phyloP scores from a whole-genome alignment of 805 yeast species.

The Candida boleticola region DNA sequence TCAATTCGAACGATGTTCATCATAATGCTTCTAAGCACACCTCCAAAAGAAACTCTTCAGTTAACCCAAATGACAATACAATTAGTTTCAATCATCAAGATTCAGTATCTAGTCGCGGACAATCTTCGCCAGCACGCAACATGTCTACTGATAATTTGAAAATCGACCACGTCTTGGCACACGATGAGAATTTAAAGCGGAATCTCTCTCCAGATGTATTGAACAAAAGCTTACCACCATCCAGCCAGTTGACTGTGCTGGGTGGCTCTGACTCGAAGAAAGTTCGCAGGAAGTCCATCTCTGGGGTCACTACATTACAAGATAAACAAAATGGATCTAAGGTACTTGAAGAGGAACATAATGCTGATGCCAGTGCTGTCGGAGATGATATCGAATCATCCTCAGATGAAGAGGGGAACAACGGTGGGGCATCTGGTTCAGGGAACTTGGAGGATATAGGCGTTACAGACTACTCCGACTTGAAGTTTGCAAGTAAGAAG shows the following conservation, averaged over 20 bases:
- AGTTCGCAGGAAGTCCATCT: constrained; percentile 19
- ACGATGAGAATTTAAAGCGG: constrained; percentile 7
- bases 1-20: neutral
- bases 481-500: constrained; percentile 44
- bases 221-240: constrained; percentile 12
- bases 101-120: constrained; percentile 1
- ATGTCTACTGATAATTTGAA: constrained; percentile 17
- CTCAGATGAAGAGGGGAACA: constrained; percentile 4
- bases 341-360: constrained; percentile 5
- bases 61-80: neutral
- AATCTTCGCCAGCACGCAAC: constrained; percentile 9
- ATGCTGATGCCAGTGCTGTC: neutral
- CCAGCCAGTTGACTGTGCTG: constrained; percentile 14
- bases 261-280: constrained; percentile 18
- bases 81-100: constrained; percentile 5
- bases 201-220: constrained; percentile 18
- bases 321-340: constrained; percentile 10
- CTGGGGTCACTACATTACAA: constrained; percentile 3
- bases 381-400: constrained; percentile 2
- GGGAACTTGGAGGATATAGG: constrained; percentile 5
- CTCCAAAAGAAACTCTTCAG: neutral
- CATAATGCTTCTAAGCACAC: neutral
- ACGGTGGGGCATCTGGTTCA: constrained; percentile 2
- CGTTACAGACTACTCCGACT: constrained; percentile 10
- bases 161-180: neutral